Evolutionary conservation across 345 rosid genomes (phyloP).

Genomic region (Kandelia obovata): DNA sequence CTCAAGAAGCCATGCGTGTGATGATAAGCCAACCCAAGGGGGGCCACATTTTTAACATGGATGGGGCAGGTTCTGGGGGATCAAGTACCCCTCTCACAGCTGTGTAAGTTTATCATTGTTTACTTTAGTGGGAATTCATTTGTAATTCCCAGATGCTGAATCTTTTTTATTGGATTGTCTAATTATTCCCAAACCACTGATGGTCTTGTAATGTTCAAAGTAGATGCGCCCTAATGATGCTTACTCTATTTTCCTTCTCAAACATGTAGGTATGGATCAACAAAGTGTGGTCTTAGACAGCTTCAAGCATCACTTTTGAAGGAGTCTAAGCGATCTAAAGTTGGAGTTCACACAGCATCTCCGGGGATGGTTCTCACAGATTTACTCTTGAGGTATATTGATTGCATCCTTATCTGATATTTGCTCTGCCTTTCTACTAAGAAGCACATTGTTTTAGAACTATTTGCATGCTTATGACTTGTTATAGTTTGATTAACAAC

Average conservation of each 20-base stretch:
- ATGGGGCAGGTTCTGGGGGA: conserved; percentile 97
- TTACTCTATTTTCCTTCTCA: conserved; percentile 14
- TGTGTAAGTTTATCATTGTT: conserved; percentile 51
- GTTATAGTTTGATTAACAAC: not conserved
- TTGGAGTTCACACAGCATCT: conserved; percentile 89
- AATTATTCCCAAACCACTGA: not conserved
- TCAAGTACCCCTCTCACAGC: conserved; percentile 97
- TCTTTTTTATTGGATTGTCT: not conserved
- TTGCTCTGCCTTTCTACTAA: not conserved
- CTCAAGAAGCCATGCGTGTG: conserved; percentile 79
- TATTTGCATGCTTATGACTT: not conserved
- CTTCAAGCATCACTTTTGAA: conserved; percentile 80
- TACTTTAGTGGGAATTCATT: not conserved
- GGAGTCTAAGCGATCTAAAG: conserved; percentile 77
- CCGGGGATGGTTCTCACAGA: conserved; percentile 99
- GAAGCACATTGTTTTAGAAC: not conserved
- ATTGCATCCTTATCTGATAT: not conserved
- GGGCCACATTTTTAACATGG: conserved; percentile 95
- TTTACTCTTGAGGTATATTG: conserved; percentile 67
- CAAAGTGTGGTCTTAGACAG: conserved; percentile 94
- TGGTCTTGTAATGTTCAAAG: not conserved
- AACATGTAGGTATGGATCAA: conserved; percentile 75
- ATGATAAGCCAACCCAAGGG: conserved; percentile 70
- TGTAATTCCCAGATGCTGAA: not conserved
- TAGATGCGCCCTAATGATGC: not conserved